Evolutionary conservation across 768 basidiomycete genomes (phyloP).

Genomic region (Sarcodon aspratus): DNA sequence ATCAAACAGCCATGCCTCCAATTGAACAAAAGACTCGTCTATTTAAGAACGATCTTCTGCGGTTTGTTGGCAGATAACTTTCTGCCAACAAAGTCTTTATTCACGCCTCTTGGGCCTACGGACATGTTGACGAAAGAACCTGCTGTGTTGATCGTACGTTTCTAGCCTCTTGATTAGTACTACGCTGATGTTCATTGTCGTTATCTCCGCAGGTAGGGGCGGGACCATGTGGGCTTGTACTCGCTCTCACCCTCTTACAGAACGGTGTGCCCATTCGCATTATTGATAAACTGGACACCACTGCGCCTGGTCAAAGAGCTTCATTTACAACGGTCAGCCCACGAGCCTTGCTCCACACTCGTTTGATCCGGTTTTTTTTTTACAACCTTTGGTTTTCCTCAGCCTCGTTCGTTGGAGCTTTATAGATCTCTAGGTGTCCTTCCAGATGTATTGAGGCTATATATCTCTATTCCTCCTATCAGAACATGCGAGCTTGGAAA

Average conservation of each 20-base stretch:
- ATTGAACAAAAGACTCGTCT: too few species aligned
- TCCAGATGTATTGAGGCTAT: conserved; percentile 5
- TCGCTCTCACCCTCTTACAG: conserved; percentile 8
- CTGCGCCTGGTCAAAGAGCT: conserved; percentile 12
- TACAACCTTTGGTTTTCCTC: neutral
- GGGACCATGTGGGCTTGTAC: conserved; percentile 11
- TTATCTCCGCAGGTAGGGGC: conserved; percentile 11
- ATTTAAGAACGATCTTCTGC: too few species aligned
- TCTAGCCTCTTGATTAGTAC: too few species aligned
- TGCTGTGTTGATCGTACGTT: too few species aligned
- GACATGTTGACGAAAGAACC: too few species aligned
- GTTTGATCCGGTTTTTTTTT: neutral
- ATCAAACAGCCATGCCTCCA: too few species aligned
- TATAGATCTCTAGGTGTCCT: conserved; percentile 10
- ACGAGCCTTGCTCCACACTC: neutral
- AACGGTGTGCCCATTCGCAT: conserved; percentile 11
- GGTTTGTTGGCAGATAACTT: too few species aligned
- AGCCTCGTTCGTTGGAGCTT: conserved; percentile 12
- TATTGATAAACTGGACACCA: conserved; percentile 7
- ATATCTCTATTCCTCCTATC: conserved; percentile 1
- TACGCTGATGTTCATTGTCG: too few species aligned
- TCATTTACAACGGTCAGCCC: conserved; percentile 14
- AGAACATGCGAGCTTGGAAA: conserved; percentile 11
- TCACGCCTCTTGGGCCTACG: too few species aligned
- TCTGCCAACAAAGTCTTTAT: too few species aligned